Base-by-base conservation (phyloP, 495 filamentous ascomycete genomes). In the Penicillium verhagenii region DNA sequence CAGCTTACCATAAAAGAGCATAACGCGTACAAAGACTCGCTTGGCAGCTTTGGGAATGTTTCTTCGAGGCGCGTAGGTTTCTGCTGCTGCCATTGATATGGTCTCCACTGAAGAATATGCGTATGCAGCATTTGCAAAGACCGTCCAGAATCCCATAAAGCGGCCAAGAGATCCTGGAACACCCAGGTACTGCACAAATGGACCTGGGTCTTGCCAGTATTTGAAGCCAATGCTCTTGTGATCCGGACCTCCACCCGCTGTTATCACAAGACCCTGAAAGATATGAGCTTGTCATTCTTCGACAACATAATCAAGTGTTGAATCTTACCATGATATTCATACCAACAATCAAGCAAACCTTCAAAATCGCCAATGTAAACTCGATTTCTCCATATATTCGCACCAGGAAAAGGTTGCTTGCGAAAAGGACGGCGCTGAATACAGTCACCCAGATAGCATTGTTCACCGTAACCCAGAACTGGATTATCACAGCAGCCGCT, bases 91-190 rank as follows among this genome's bases (percentile, higher is more conserved):
- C 8, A 76, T 66, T 8, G 75, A 71, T 14, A 80, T 83, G 19
- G 88, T 78, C 73, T 92, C 89, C 4, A 88, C 88, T 26, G 87
- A 86, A 16, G 88, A 78, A 61, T 87, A 91, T 21, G 87, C 86
- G 57, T 90, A 90, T 6, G 83, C 84, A 4, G 87, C 86, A 53
- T 79, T 86, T 56, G 86, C 79, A 35, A 90, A 71, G 21, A 81
- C 81, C 7, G 83, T 80, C 86, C 87, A 91, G 61, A 90, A 81
- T 14, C 76, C 85, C 43, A 90, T 71, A 71, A 90, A 90, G 13
- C 77, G 61, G 7, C 74, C 79, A 14, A 60, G 62, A 62, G 60
- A 18, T 3, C 60, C 64, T 8, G 50, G 46, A n/a, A 61, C 25
- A 4, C 21, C 47, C 28, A 63, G 35, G 26, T 53, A 55, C n/a